Conservation (phyloP, 169 alveolate species). For the Besnoitia besnoiti region DNA sequence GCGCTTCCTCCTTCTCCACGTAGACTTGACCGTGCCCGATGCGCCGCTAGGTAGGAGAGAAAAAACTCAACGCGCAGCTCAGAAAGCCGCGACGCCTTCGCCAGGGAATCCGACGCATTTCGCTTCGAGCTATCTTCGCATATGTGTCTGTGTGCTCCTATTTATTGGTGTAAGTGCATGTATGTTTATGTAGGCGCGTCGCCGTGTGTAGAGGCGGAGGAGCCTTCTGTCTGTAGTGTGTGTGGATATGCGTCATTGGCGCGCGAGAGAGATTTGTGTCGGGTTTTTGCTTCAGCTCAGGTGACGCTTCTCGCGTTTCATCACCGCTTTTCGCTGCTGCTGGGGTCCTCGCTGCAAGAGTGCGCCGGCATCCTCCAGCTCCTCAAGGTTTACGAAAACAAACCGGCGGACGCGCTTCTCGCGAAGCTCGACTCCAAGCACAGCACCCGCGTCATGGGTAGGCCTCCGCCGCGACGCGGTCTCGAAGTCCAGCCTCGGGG, state of each 20-base stretch:
- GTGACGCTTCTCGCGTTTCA: slow-evolving; percentile 59
- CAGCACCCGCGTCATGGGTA: neutral
- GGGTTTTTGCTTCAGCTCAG: slow-evolving; percentile 49
- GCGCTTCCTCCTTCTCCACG: slow-evolving; percentile 65
- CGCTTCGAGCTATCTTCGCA: too few relatives aligned
- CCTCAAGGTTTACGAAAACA: neutral
- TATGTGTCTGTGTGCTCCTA: too few relatives aligned
- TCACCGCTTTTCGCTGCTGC: slow-evolving; percentile 42
- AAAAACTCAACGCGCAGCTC: neutral
- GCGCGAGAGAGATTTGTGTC: too few relatives aligned
- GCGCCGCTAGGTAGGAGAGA: slow-evolving; percentile 38
- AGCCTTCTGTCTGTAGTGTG: too few relatives aligned
- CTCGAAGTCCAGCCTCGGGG: neutral
- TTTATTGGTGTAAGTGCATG: too few relatives aligned
- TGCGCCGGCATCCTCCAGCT: slow-evolving; percentile 6
- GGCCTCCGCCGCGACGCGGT: neutral
- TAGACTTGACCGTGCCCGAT: slow-evolving; percentile 63
- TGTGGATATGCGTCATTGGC: too few relatives aligned
- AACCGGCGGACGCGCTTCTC: neutral
- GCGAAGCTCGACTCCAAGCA: neutral
- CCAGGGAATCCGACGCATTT: too few relatives aligned
- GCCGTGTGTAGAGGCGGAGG: too few relatives aligned
- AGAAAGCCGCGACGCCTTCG: too few relatives aligned
- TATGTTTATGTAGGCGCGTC: too few relatives aligned
- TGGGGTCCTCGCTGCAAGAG: neutral